phyloP scores from a whole-genome alignment of 306 rosid species.

The Quercus aquifolioides region DNA sequence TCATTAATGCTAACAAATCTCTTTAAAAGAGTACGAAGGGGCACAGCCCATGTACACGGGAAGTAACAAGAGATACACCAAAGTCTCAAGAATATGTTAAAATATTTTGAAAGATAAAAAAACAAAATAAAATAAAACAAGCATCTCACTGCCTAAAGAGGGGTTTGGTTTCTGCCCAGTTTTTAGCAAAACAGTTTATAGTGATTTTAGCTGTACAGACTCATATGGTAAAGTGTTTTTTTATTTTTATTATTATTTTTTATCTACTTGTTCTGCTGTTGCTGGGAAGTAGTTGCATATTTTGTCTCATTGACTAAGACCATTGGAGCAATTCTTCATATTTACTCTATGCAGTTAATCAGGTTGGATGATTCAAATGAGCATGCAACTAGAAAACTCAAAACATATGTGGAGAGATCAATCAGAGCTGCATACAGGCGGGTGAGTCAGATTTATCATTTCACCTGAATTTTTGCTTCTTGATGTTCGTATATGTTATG shows the following conservation, averaged over 20 bases:
- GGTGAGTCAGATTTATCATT: conserved; percentile 24
- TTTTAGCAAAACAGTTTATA: neutral
- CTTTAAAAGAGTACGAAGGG: no score
- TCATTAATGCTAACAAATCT: no score
- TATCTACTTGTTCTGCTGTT: neutral
- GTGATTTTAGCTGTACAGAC: neutral
- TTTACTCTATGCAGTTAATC: conserved; percentile 27
- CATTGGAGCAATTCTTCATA: neutral
- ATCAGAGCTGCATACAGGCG: conserved; percentile 38
- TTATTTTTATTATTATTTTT: neutral
- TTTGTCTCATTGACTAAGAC: neutral
- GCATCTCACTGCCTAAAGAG: neutral
- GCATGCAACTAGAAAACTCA: conserved; percentile 27
- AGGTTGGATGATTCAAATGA: conserved; percentile 24
- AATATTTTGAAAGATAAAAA: no score
- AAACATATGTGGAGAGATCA: conserved; percentile 45
- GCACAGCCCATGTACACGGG: no score
- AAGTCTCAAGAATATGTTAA: no score
- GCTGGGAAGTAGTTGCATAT: neutral
- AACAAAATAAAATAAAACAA: no score
- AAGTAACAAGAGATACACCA: no score
- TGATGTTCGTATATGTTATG: neutral
- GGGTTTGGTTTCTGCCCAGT: neutral
- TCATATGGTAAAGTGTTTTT: neutral
- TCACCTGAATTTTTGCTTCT: neutral